Evolutionary conservation across 1,284 basidiomycete species (phyloP), one percentile per base, ranked within the genome.

Genomic region (Fomitopsis palustris): DNA sequence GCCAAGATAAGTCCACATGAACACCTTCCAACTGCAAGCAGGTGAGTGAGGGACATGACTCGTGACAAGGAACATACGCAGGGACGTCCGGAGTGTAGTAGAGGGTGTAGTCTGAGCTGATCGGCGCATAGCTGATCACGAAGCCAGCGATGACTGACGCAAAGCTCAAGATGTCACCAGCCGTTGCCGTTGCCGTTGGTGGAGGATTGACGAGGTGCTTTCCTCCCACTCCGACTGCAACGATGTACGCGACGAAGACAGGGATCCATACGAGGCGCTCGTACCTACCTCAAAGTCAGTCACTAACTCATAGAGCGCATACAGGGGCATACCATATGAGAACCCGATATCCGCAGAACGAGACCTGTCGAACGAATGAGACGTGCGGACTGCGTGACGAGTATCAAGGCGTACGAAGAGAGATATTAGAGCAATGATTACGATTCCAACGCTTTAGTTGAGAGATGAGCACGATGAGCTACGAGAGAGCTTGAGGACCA

Each of bases 221-320:
- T 2, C 84, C 86, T 1, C 90, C 86, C 16, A 93, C 74, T 0
- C 90, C 92, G 38, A 90, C 76, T 10, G 88, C 85, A 58, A 94
- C 85, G 55, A 94, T 69, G 73, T 88, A 93, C 33, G 87, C 82
- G 47, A 96, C 77, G 29, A 95, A 70, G 33, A 95, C 84, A 0
- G 93, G 93, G 23, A 92, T 77, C 88, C 92, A 95, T 4, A 88
- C 78, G 4, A 89, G 66, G 7, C 86, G 82, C 68, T 93, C 92
- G 64, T 91, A 92, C 83, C 84, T 85, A 55, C 33, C 35, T 1
- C 70, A 5, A 27, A 1, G 45, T 47, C 45, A 47, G 16, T 16
- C 12, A 16, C 45, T 53, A 12, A 69, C 25, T 47, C 27, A 16
- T 41, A 29, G 19, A 19, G 23, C 4, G 54, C 33, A 39, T 53